A percentile compares a stretch with the other conserved stretches of the same genome.
Evolutionary conservation across 108 stramenopile genomes (phyloP).

Genomic region (Nannochloropsis salina): DNA sequence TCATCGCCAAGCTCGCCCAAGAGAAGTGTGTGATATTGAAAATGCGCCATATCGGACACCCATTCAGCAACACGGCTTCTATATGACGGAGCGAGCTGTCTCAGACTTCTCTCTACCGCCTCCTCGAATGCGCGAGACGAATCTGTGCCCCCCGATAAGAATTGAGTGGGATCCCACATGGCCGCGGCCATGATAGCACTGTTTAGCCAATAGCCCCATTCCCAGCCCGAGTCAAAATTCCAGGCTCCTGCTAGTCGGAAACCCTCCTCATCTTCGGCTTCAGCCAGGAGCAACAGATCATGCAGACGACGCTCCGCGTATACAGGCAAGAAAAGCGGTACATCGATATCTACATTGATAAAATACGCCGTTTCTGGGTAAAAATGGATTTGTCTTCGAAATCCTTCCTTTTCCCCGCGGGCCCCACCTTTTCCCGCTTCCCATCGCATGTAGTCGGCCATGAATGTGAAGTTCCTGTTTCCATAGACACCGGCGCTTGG

Average conservation of each 20-base stretch:
- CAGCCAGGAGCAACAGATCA: constrained; percentile 25
- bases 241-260: constrained; percentile 33
- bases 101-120: neutral
- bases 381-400: constrained; percentile 26
- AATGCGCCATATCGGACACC: neutral
- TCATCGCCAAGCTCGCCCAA: neutral
- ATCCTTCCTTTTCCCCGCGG: neutral
- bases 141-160: neutral
- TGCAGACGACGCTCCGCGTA: constrained; percentile 34
- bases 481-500: constrained; percentile 31
- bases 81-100: neutral
- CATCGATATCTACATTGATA: constrained; percentile 44
- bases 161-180: constrained; percentile 27
- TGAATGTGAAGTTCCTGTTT: constrained; percentile 36
- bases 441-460: constrained; percentile 32
- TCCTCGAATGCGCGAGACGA: neutral
- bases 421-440: constrained; percentile 18
- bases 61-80: neutral
- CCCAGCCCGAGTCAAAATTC: constrained; percentile 49
- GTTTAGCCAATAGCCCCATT: constrained; percentile 46
- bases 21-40: neutral
- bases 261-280: neutral
- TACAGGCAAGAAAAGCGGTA: constrained; percentile 38
- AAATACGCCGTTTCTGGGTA: constrained; percentile 46
- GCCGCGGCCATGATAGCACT: constrained; percentile 32